Percentiles rank a stretch among this genome's conserved stretches.
Evolutionary conservation across 148 eudicot species (phyloP).

Genomic region (Camellia granthamiana): DNA sequence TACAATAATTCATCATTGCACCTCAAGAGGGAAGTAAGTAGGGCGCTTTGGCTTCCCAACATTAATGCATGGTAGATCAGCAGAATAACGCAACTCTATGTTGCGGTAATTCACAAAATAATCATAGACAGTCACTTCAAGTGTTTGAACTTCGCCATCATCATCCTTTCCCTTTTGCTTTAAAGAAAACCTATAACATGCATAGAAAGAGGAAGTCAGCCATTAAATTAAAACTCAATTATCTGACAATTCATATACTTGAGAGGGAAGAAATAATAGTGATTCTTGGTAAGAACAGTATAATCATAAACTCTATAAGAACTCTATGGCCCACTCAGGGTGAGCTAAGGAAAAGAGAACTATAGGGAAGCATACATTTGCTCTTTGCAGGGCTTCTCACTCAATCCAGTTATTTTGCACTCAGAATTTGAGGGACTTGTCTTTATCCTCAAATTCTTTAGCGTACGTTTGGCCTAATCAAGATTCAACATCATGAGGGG

Average conservation of each 20-base stretch:
- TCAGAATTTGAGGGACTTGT: conserved; percentile 75
- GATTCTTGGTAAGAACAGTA: background rate
- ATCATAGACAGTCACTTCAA: conserved; percentile 78
- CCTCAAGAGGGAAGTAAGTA: conserved; percentile 82
- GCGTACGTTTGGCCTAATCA: conserved; percentile 70
- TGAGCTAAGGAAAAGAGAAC: background rate
- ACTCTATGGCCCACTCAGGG: background rate
- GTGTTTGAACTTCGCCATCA: conserved; percentile 47
- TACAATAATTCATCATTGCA: conserved; percentile 15
- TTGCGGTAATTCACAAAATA: conserved; percentile 74
- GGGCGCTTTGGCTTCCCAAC: conserved; percentile 93
- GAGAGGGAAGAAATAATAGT: background rate
- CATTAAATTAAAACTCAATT: background rate
- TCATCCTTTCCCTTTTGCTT: conserved; percentile 58
- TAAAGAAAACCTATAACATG: conserved; percentile 51
- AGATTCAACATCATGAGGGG: background rate
- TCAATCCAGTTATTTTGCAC: conserved; percentile 75
- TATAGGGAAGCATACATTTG: conserved; percentile 44
- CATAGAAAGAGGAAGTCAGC: background rate
- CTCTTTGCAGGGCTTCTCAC: conserved; percentile 66
- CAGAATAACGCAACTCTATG: conserved; percentile 70
- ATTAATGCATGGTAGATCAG: conserved; percentile 85
- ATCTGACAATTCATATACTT: background rate
- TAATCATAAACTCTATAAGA: background rate
- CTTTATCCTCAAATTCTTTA: conserved; percentile 79